Percentiles rank a stretch among this genome's conserved stretches.
These are phyloP conservation scores for Arabidopsis lyrata DNA, from an alignment of 441 rosid species.

Conservation along the genomic window DNA sequence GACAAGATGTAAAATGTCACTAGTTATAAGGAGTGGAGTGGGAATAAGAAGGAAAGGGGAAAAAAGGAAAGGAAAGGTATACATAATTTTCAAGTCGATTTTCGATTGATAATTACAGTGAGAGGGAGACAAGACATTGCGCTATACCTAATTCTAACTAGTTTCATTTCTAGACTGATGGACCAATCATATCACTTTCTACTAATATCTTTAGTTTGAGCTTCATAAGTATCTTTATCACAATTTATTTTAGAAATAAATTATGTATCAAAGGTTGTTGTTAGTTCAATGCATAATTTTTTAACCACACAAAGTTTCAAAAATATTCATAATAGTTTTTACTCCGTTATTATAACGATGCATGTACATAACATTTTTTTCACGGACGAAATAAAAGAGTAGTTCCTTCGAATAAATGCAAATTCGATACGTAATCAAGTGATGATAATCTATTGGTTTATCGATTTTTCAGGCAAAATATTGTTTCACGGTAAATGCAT, in stretches of 20 bases:
- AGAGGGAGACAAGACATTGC: conserved; percentile 36
- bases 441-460: not conserved
- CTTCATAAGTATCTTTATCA: conserved; percentile 18
- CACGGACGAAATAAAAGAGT: too few species aligned
- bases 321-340: too few species aligned
- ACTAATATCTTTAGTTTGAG: conserved; percentile 22
- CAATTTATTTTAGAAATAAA: not conserved
- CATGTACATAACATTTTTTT: too few species aligned
- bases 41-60: conserved; percentile 12
- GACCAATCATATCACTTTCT: conserved; percentile 39
- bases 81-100: conserved; percentile 38
- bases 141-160: conserved; percentile 45
- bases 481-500: not conserved
- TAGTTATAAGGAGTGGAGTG: conserved; percentile 26
- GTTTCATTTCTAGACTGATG: conserved; percentile 38
- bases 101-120: conserved; percentile 37
- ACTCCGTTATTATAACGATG: too few species aligned
- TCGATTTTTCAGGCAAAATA: not conserved
- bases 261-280: not conserved
- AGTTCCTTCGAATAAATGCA: not conserved
- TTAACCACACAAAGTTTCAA: not conserved
- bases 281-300: not conserved
- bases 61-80: conserved; percentile 17
- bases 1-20: conserved; percentile 11
- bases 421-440: not conserved